phyloP scores from a whole-genome alignment of 2,329 filamentous ascomycete genomes.

The Fusarium sp. region DNA sequence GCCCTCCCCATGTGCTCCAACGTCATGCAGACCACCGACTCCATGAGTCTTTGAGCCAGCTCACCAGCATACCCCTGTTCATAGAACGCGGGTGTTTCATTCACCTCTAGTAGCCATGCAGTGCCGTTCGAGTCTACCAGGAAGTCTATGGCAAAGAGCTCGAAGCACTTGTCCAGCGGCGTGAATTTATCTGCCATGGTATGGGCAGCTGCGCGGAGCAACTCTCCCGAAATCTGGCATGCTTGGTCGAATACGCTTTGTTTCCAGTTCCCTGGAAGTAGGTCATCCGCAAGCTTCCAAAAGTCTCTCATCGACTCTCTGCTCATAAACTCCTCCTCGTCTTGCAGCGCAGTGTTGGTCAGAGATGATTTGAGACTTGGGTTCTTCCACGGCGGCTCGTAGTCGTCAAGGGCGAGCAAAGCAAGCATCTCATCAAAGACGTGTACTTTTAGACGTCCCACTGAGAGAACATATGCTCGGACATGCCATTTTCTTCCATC shows the following conservation, averaged over 20 bases:
- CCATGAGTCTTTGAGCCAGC: slow-evolving; percentile 54
- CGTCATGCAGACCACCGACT: slow-evolving; percentile 52
- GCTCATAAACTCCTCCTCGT: slow-evolving; percentile 52
- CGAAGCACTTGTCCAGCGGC: slow-evolving; percentile 55
- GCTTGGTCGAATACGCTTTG: slow-evolving; percentile 52
- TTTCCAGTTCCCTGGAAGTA: slow-evolving; percentile 54
- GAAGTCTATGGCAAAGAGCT: slow-evolving; percentile 56
- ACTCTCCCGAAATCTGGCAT: slow-evolving; percentile 52
- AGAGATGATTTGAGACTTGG: slow-evolving; percentile 53
- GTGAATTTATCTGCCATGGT: slow-evolving; percentile 58
- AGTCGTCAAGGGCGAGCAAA: slow-evolving; percentile 53
- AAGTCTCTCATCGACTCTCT: slow-evolving; percentile 55
- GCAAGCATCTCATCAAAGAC: slow-evolving; percentile 56
- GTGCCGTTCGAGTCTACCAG: slow-evolving; percentile 51
- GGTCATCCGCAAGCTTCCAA: slow-evolving; percentile 48
- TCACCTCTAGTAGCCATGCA: slow-evolving; percentile 56
- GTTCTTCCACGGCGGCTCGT: slow-evolving; percentile 55
- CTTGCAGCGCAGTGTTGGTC: slow-evolving; percentile 56
- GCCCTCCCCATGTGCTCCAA: slow-evolving; percentile 53
- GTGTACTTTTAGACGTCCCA: slow-evolving; percentile 56
- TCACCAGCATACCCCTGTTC: slow-evolving; percentile 52
- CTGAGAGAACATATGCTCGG: slow-evolving; percentile 54
- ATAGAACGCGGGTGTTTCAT: slow-evolving; percentile 57
- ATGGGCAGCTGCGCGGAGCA: slow-evolving; percentile 53
- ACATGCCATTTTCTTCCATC: slow-evolving; percentile 56